Evolutionary conservation across 352 stramenopile species (phyloP).

Genomic region (Pilasporangium apinafurcum): DNA sequence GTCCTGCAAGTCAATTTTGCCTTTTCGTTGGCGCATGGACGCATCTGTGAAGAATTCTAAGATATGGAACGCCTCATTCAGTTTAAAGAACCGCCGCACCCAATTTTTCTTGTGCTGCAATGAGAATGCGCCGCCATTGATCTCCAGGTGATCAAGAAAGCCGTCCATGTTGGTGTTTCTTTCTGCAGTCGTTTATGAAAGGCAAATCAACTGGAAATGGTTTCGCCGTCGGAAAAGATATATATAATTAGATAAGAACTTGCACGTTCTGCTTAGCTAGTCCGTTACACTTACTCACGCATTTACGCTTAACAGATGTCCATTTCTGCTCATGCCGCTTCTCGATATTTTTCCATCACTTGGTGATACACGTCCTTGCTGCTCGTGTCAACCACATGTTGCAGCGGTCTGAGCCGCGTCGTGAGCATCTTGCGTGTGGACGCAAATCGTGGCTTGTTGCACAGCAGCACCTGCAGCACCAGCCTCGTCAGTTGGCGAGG

Average conservation of each 20-base stretch:
- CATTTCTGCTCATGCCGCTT: slow-evolving; percentile 14
- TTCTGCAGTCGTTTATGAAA: neutral
- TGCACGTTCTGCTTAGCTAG: no score
- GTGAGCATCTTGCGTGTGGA: slow-evolving; percentile 45
- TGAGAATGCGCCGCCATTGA: neutral
- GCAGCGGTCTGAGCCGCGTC: slow-evolving; percentile 11
- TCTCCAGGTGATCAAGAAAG: slow-evolving; percentile 51
- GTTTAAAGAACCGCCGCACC: slow-evolving; percentile 35
- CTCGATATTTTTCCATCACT: slow-evolving; percentile 26
- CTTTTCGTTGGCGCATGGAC: slow-evolving; percentile 26
- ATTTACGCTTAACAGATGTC: no score
- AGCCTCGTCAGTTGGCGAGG: slow-evolving; percentile 34
- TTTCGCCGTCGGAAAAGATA: neutral
- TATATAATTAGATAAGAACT: no score
- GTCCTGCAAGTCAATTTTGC: slow-evolving; percentile 30
- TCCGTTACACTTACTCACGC: no score
- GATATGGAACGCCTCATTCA: slow-evolving; percentile 37
- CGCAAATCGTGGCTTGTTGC: slow-evolving; percentile 33
- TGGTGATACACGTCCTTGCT: slow-evolving; percentile 44
- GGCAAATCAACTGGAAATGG: neutral
- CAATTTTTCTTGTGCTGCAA: slow-evolving; percentile 36
- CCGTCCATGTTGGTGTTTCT: no score
- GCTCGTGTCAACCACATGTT: slow-evolving; percentile 18
- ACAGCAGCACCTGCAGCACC: slow-evolving; percentile 45
- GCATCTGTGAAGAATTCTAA: slow-evolving; percentile 61